Evolutionary conservation across 768 basidiomycete genomes (phyloP).

Genomic region (Pholiota conissans): DNA sequence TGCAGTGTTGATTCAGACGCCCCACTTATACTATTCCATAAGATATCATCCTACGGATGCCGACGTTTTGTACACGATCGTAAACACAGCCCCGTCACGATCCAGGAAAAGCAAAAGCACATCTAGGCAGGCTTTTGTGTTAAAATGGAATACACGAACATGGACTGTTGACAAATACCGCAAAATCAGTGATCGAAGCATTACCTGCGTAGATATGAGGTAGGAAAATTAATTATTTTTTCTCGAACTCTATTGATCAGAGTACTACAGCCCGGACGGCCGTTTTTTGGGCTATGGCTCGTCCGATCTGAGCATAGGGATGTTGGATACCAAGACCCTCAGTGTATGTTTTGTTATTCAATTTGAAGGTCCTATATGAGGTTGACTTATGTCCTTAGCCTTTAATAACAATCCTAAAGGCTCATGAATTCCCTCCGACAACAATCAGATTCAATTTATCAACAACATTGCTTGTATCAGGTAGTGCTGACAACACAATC

Average conservation of each 20-base stretch:
- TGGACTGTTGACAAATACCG: constrained; percentile 69
- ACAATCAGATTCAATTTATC: constrained; percentile 86
- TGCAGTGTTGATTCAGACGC: background rate
- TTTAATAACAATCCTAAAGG: constrained; percentile 81
- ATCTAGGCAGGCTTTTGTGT: constrained; percentile 61
- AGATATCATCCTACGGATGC: constrained; percentile 60
- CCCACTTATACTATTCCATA: background rate
- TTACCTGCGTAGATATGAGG: constrained; percentile 92
- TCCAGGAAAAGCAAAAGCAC: constrained; percentile 51
- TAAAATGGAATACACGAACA: constrained; percentile 70
- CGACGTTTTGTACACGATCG: constrained; percentile 62
- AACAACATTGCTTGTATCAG: constrained; percentile 79
- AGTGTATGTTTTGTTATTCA: constrained; percentile 48
- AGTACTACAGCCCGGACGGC: constrained; percentile 66
- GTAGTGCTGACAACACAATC: constrained; percentile 87
- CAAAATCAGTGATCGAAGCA: constrained; percentile 74
- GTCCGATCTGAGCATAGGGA: constrained; percentile 82
- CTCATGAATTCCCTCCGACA: constrained; percentile 94
- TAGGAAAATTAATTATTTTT: constrained; percentile 29
- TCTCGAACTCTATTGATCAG: constrained; percentile 2
- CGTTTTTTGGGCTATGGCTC: constrained; percentile 82
- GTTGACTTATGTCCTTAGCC: constrained; percentile 51
- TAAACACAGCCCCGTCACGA: constrained; percentile 69
- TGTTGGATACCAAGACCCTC: constrained; percentile 78
- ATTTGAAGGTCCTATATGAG: background rate